Percentiles rank a stretch among this genome's conserved stretches.
phyloP scores from a whole-genome alignment of 192 early-diverging fungal genomes.

The Spizellomyces sp. region DNA sequence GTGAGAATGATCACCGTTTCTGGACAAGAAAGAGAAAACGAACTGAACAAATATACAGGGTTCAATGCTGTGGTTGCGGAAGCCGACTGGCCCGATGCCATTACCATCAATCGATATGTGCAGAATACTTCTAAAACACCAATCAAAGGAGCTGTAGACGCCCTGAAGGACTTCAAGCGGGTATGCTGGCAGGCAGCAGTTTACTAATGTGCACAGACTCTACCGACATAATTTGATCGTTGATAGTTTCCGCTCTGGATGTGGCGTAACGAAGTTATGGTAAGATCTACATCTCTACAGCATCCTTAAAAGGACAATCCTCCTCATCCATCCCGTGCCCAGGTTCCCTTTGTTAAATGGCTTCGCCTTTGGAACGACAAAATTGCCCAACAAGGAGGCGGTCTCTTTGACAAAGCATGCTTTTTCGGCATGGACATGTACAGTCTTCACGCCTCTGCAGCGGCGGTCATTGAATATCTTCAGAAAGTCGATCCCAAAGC shows the following conservation, averaged over 20 bases:
- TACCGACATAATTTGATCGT: not conserved
- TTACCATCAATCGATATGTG: constrained; percentile 16
- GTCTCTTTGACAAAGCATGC: not conserved
- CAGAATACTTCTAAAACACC: not conserved
- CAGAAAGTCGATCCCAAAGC: constrained; percentile 6
- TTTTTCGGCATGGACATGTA: constrained; percentile 23
- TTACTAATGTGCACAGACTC: not conserved
- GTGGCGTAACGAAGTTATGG: constrained; percentile 23
- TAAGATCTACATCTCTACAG: not conserved
- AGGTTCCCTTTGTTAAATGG: constrained; percentile 15
- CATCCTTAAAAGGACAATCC: not conserved
- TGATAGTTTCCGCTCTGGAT: constrained; percentile 23
- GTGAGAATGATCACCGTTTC: not conserved
- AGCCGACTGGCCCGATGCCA: constrained; percentile 18
- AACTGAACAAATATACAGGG: not conserved
- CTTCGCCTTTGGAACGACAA: constrained; percentile 13
- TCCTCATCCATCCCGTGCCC: not conserved
- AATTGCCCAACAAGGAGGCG: not conserved
- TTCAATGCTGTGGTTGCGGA: constrained; percentile 2
- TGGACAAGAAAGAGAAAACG: not conserved
- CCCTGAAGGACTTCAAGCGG: constrained; percentile 20
- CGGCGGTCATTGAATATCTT: constrained; percentile 1
- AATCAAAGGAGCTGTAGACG: constrained; percentile 6
- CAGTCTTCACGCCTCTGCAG: constrained; percentile 8
- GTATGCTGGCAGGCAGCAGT: not conserved